Conservation (phyloP, 176 grass and related monocot species). For the maize (Zea mays) region DNA sequence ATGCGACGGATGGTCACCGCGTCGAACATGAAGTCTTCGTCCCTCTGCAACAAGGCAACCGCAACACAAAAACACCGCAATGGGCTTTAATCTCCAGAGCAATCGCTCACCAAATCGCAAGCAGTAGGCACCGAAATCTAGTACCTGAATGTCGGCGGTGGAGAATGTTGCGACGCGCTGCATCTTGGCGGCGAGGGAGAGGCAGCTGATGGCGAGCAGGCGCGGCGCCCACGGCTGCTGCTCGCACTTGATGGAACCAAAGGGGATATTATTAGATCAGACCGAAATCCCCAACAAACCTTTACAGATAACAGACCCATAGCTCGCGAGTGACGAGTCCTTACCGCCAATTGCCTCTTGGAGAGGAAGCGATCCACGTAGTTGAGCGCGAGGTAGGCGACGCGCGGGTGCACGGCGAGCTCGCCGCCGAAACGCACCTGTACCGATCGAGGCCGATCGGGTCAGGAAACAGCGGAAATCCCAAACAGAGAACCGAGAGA, state of each 20-base stretch:
- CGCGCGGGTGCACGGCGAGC: slow-evolving; percentile 59
- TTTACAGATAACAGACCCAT: not conserved
- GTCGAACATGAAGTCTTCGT: slow-evolving; percentile 74
- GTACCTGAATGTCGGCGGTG: slow-evolving; percentile 66
- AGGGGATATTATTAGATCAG: slow-evolving; percentile 44
- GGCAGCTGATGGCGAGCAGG: slow-evolving; percentile 81
- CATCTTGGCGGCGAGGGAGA: slow-evolving; percentile 97
- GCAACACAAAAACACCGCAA: not conserved
- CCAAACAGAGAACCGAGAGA: not conserved
- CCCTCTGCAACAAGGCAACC: slow-evolving; percentile 48
- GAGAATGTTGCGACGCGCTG: slow-evolving; percentile 60
- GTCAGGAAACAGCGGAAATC: slow-evolving; percentile 20
- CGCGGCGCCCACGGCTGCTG: slow-evolving; percentile 70
- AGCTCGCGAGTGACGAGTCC: not conserved
- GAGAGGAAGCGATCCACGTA: slow-evolving; percentile 97
- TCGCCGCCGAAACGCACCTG: slow-evolving; percentile 65
- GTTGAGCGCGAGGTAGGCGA: slow-evolving; percentile 92
- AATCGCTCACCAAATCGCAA: not conserved
- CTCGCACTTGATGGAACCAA: slow-evolving; percentile 38
- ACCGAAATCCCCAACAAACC: slow-evolving; percentile 31
- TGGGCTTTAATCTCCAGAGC: not conserved
- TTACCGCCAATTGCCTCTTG: slow-evolving; percentile 75
- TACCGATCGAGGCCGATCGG: slow-evolving; percentile 10
- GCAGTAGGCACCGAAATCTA: not conserved
- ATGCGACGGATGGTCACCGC: slow-evolving; percentile 64